A percentile compares a stretch with the other conserved stretches of the same genome.
These are phyloP conservation scores for Iris macrosiphon DNA, from an alignment of 106 monocot genomes.

Conservation along the genomic window DNA sequence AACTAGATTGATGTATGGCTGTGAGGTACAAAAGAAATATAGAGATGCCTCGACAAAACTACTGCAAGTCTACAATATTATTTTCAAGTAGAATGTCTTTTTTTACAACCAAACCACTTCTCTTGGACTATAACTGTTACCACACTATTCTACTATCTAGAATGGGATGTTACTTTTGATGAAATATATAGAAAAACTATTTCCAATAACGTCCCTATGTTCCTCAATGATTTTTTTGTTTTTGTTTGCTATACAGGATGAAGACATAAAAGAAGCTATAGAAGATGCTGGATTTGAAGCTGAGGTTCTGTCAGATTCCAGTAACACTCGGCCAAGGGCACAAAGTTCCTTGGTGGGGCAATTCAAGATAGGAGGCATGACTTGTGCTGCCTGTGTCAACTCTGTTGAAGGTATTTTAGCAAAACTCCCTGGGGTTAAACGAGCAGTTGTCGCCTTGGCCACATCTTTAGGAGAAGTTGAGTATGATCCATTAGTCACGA, in stretches of 20 bases:
- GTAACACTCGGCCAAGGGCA: constrained; percentile 22
- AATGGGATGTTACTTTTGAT: no score
- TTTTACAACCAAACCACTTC: no score
- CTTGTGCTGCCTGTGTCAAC: constrained; percentile 93
- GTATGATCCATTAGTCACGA: constrained; percentile 67
- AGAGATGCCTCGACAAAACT: no score
- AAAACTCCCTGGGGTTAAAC: constrained; percentile 86
- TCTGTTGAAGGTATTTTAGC: constrained; percentile 85
- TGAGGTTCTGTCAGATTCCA: constrained; percentile 60
- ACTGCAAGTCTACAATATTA: no score
- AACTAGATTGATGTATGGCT: no score
- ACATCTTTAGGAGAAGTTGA: constrained; percentile 87
- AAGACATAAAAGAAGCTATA: constrained; percentile 81
- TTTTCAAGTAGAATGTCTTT: no score
- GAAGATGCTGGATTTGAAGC: constrained; percentile 98
- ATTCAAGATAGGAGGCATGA: constrained; percentile 95
- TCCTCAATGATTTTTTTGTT: not conserved
- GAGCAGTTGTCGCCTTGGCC: constrained; percentile 84
- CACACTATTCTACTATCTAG: no score
- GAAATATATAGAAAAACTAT: not conserved
- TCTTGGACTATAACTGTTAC: no score
- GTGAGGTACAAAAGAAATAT: no score
- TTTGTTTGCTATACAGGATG: constrained; percentile 35
- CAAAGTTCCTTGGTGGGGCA: constrained; percentile 60
- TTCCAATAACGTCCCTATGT: not conserved